These are phyloP conservation scores for Bondarzewia mesenterica DNA, from an alignment of 1,284 basidiomycete species.

Conservation along the genomic window DNA sequence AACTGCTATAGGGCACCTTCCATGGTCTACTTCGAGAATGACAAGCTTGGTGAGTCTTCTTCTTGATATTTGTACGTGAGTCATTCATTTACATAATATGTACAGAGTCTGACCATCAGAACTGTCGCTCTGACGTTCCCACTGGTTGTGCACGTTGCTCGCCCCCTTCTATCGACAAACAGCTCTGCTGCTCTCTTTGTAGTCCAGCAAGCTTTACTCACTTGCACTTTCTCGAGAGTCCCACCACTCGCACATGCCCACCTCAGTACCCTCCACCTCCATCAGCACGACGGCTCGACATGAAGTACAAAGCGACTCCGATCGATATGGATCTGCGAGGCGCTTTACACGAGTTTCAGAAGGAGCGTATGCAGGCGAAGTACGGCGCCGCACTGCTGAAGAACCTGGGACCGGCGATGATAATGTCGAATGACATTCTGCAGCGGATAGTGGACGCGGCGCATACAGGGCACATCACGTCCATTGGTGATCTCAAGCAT, in stretches of 20 bases:
- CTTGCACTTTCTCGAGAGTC: background rate
- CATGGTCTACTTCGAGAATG: background rate
- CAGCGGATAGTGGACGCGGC: background rate
- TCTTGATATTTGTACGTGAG: background rate
- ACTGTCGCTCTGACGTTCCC: background rate
- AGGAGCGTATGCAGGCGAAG: background rate
- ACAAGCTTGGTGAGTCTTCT: background rate
- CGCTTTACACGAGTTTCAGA: background rate
- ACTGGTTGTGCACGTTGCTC: background rate
- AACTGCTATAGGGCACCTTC: background rate
- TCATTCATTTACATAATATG: background rate
- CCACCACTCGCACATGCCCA: background rate
- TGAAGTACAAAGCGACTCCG: background rate
- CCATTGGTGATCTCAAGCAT: background rate
- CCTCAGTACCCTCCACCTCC: background rate
- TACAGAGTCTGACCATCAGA: background rate
- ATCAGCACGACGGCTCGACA: background rate
- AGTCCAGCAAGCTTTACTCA: background rate
- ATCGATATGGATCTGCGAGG: background rate
- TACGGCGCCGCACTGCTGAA: background rate
- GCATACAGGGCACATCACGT: background rate
- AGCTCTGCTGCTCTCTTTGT: background rate
- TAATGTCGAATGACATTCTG: background rate
- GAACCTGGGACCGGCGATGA: background rate
- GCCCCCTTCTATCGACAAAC: background rate